Conservation (phyloP, 345 rosid genomes). For the Atalantia buxifolia region DNA sequence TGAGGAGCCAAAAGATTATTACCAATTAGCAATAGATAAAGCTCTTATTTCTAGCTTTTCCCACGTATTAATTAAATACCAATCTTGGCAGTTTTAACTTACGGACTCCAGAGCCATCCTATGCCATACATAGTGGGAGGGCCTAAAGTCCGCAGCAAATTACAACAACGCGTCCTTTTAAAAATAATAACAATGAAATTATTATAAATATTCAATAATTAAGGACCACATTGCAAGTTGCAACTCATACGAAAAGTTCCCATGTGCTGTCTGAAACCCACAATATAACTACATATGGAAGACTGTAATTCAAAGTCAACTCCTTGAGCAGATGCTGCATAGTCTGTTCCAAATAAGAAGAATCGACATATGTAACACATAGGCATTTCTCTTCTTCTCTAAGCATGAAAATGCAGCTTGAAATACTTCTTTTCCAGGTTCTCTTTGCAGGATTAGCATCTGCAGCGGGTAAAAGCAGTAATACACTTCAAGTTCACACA, state of each 20-base stretch:
- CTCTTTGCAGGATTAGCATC: conserved; percentile 31
- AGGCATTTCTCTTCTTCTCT: not conserved
- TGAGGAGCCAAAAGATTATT: not conserved
- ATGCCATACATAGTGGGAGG: not conserved
- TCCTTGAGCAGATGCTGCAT: not conserved
- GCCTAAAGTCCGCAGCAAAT: not conserved
- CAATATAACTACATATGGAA: not conserved
- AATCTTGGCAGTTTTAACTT: not conserved
- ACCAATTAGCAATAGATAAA: not conserved
- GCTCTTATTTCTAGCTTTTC: not conserved
- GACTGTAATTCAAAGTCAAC: conserved; percentile 7
- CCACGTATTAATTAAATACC: not conserved
- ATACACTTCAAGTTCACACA: not conserved
- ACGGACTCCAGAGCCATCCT: not conserved
- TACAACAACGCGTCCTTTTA: not conserved
- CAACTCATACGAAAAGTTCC: not conserved
- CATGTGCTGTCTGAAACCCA: not conserved
- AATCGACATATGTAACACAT: not conserved
- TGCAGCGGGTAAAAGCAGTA: conserved; percentile 39
- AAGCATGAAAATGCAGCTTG: conserved; percentile 27
- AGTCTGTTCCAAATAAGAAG: not conserved
- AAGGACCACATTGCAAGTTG: not conserved
- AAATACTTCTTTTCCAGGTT: conserved; percentile 18
- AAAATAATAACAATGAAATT: too few species aligned
- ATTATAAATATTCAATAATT: too few species aligned